Evolutionary conservation across 2,329 filamentous ascomycete genomes (phyloP).

Genomic region (Aureobasidium sp.): DNA sequence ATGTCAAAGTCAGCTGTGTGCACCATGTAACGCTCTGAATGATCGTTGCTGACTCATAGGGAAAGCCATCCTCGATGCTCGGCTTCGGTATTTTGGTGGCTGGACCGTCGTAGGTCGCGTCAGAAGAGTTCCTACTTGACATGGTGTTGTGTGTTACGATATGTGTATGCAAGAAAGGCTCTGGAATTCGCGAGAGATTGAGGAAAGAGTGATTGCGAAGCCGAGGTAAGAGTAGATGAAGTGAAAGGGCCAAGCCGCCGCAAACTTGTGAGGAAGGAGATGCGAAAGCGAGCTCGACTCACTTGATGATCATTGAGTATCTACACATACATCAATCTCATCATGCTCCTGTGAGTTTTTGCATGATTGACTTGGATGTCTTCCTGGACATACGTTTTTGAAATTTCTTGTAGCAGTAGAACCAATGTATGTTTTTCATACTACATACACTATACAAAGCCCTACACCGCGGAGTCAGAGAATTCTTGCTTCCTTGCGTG

Average conservation of each 20-base stretch:
- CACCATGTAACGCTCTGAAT: not conserved
- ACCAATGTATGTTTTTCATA: too few species aligned
- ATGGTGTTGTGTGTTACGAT: not conserved
- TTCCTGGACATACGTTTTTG: too few species aligned
- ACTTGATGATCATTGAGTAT: too few species aligned
- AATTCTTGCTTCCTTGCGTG: too few species aligned
- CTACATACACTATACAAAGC: too few species aligned
- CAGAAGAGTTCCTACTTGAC: not conserved
- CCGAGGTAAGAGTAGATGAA: not conserved
- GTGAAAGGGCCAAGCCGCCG: not conserved
- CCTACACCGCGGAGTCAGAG: too few species aligned
- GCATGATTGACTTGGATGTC: too few species aligned
- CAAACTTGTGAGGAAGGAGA: not conserved
- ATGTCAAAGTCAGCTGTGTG: not conserved
- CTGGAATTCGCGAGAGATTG: not conserved
- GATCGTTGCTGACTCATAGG: not conserved
- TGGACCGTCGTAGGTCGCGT: not conserved
- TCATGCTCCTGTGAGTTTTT: too few species aligned
- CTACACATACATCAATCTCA: too few species aligned
- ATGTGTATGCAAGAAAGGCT: not conserved
- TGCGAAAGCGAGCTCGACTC: not conserved
- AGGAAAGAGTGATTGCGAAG: not conserved
- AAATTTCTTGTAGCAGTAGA: too few species aligned
- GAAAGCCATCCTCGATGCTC: not conserved
- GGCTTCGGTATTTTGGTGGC: not conserved